Base-by-base conservation (phyloP, 2,329 filamentous ascomycete genomes). In the Hypocreales sp. region DNA sequence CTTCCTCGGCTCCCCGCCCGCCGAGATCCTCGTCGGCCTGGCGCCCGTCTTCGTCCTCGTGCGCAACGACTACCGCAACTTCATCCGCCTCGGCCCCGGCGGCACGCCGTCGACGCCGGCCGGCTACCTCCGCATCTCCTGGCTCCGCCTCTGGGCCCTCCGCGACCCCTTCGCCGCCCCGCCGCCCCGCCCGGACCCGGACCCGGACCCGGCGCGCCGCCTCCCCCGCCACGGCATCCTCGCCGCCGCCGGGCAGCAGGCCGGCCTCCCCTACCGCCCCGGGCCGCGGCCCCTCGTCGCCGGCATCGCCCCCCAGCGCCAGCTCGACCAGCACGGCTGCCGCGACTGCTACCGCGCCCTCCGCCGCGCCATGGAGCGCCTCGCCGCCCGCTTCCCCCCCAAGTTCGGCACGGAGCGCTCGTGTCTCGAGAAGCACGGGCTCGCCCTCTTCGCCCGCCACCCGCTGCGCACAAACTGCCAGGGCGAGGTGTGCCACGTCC, bases 401-500 rank as follows among this genome's bases (percentile, higher is more conserved):
- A 50, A 50, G 11, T 59, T 78, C 30, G 66, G 61, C 42, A 68
- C 73, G 7, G 77, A 69, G 0, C 76, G 66, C 1, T 82, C 75
- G 1, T 86, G 79, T 44, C 74, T 90, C 38, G 82, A 90, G 50
- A 87, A 86, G 55, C 75, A 87, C 44, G 78, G 78, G 22, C 64
- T 81, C 5, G 81, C 76, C 1, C 61, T 92, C 1, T 90, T 87
- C 49, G 67, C 77, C 1, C 59, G 56, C 3, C 59, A 66, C 27
- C 74, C 76, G 1, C 58, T 77, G 35, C 77, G 77, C 44, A 66
- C 69, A 17, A 80, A 72, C 8, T 82, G 77, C 40, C 69, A 76
- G 38, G 81, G 81, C n/a, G 83, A 92, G 52, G 67, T 92, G 23
- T 79, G 72, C 40, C 83, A 92, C 47, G 70, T 82, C 8, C 83